Evolutionary conservation across 805 yeast species (phyloP), one percentile per base, ranked within the genome.

Genomic region (Monosporozyma aquatica): DNA sequence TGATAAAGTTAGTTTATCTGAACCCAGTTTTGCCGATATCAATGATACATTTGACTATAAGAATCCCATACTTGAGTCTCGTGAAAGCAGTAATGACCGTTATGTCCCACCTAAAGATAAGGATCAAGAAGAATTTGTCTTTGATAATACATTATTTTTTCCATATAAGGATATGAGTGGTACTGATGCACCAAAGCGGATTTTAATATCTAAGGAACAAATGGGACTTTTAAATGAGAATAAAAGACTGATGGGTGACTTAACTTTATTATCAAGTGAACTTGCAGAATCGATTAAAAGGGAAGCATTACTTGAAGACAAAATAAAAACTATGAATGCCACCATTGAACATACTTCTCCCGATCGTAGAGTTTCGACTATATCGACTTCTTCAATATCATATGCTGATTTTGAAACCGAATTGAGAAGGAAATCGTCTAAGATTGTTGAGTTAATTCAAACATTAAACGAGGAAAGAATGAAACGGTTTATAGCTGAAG

Each of bases 231-330:
- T 82, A 65, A 74, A 68, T 27, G 76, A 82, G 41, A 81, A 78
- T 47, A 69, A 69, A 39, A 73, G 71, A 21, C 59, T 83, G 30
- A 66, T 81, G 51, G 70, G 72, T 43, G 90, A 83, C 53, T 61
- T 84, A 32, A 81, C 79, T 45, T 53, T 82, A 20, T 80, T 84
- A 1, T 79, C 89, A 1, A 72, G 74, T 21, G 94, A 83, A 53
- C 66, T 84, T 39, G 89, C 87, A 0, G 75, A 75, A 20, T 78
- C 89, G 0, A 80, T 83, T 37, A 72, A 75, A 42, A 65, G 92
- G 32, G 94, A 84, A 56, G 66, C 82, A n/a, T 57, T 66, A 15
- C 55, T 83, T 36, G 87, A 80, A 52, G 64, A 65, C 38, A 67
- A 62, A 35, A 43, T 76, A 22, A 35, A 39, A 4, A 38, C 20